Evolutionary conservation across 1,284 basidiomycete genomes (phyloP), one percentile per base, ranked within the genome.

Genomic region (Tausonia pullulans): DNA sequence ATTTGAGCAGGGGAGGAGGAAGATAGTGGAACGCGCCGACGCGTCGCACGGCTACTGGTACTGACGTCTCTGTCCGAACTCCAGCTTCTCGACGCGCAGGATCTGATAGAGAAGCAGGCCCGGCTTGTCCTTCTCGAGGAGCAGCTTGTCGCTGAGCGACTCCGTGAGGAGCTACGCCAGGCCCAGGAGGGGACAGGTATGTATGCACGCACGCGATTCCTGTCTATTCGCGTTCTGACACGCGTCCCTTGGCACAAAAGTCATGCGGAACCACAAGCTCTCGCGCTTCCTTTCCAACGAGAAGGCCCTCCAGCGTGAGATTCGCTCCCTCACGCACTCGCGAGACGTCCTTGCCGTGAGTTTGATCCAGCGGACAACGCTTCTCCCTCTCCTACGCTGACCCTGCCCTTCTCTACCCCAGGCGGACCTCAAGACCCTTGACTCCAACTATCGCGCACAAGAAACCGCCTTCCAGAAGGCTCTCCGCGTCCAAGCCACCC

Each of bases 191-290:
- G 14, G 9, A 49, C 48, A 49, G 10, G 48, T n/a, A n/a, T 2
- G 9, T 49, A 49, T 49, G n/a, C 48, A n/a, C 52, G 52, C 39
- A 10, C 52, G 14, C 39, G 14, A 13, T 16, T 16, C 39, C 52
- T 10, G 8, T 53, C 52, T 13, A 8, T 53, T 3, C 3, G 14
- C 2, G 11, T 27, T 27, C 52, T 27, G 11, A 8, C 52, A 13
- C n/a, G 14, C 52, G 11, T 8, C 52, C 52, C 52, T 53, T 16
- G 14, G 14, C 16, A n/a, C n/a, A 13, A n/a, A n/a, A 57, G 61
- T 62, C 27, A 56, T 48, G 13, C 61, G 61, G 13, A 55, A 62
- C 54, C 61, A 62, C 54, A 62, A 62, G 54, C 61, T 62, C 46
- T 52, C 52, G 14, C 61, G 54, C 4, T 62, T 62, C 46, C 57